phyloP scores from a whole-genome alignment of 2,329 filamentous ascomycete genomes.

The Talaromyces sp. region DNA sequence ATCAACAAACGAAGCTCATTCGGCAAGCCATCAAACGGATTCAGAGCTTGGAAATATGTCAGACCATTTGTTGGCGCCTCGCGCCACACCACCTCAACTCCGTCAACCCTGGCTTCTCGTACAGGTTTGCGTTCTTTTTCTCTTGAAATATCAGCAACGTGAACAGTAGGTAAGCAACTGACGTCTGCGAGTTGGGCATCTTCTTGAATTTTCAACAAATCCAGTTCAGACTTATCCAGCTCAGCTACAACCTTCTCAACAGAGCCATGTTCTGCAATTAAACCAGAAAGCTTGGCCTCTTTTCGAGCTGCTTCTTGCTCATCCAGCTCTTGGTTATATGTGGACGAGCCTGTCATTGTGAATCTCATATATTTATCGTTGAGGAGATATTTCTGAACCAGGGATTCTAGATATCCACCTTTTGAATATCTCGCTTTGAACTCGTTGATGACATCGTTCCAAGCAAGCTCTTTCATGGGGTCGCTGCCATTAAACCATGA shows the following conservation, averaged over 20 bases:
- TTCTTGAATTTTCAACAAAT: constrained; percentile 74
- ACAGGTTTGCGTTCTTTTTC: constrained; percentile 68
- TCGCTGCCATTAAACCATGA: constrained; percentile 95
- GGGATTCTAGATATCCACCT: constrained; percentile 72
- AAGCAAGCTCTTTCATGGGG: constrained; percentile 83
- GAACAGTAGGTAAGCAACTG: constrained; percentile 78
- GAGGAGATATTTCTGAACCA: constrained; percentile 84
- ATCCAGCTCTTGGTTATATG: constrained; percentile 66
- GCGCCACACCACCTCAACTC: constrained; percentile 75
- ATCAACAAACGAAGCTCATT: constrained; percentile 78
- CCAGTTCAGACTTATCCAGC: constrained; percentile 71
- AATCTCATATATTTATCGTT: constrained; percentile 85
- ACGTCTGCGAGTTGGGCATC: constrained; percentile 79
- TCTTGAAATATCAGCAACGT: constrained; percentile 83
- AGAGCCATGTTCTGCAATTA: constrained; percentile 62
- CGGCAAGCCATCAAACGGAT: constrained; percentile 70
- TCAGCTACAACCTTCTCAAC: constrained; percentile 65
- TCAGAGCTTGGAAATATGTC: constrained; percentile 90
- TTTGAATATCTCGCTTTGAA: constrained; percentile 74
- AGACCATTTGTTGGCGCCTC: constrained; percentile 91
- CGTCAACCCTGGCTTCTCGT: constrained; percentile 50
- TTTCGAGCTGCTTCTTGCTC: constrained; percentile 72
- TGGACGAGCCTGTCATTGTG: constrained; percentile 82
- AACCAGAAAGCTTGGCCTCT: constrained; percentile 65
- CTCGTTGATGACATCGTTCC: constrained; percentile 78